These are phyloP conservation scores for Candida cerambycidarum DNA, from an alignment of 805 yeast species.

Conservation along the genomic window DNA sequence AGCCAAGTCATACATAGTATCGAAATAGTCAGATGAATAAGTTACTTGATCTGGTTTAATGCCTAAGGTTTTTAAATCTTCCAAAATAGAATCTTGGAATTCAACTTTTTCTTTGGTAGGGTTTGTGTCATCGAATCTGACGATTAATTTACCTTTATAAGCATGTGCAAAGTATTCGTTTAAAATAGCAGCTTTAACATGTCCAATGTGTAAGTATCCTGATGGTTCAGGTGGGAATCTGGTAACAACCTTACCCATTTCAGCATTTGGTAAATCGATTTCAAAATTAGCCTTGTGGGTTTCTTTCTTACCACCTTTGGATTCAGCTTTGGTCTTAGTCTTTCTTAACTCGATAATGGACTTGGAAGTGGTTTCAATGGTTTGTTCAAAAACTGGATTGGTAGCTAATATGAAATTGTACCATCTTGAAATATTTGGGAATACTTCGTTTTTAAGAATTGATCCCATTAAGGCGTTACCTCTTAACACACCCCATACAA, in stretches of 20 bases:
- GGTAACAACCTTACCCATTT: conserved; percentile 92
- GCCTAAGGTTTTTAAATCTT: conserved; percentile 87
- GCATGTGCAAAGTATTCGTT: conserved; percentile 95
- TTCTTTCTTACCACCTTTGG: conserved; percentile 68
- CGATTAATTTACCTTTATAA: conserved; percentile 94
- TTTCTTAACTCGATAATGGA: conserved; percentile 74
- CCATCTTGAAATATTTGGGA: conserved; percentile 91
- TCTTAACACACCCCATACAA: conserved; percentile 91
- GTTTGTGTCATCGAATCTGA: conserved; percentile 97
- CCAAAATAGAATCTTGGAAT: conserved; percentile 90
- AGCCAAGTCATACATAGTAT: conserved; percentile 85
- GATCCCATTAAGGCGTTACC: conserved; percentile 93
- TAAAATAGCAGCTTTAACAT: conserved; percentile 96
- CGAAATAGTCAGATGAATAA: conserved; percentile 91
- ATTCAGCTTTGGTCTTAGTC: conserved; percentile 44
- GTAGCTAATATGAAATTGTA: conserved; percentile 75
- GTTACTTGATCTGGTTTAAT: conserved; percentile 88
- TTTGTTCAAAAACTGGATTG: conserved; percentile 65
- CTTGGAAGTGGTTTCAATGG: conserved; percentile 65
- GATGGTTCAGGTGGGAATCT: conserved; percentile 99
- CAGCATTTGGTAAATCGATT: conserved; percentile 88
- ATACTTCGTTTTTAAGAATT: conserved; percentile 78
- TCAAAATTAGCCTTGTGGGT: conserved; percentile 93
- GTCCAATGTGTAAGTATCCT: conserved; percentile 98
- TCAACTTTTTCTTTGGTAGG: conserved; percentile 96